Base-by-base conservation (phyloP, 1,139 yeast genomes). In the Magnusiomyces clavatus region DNA sequence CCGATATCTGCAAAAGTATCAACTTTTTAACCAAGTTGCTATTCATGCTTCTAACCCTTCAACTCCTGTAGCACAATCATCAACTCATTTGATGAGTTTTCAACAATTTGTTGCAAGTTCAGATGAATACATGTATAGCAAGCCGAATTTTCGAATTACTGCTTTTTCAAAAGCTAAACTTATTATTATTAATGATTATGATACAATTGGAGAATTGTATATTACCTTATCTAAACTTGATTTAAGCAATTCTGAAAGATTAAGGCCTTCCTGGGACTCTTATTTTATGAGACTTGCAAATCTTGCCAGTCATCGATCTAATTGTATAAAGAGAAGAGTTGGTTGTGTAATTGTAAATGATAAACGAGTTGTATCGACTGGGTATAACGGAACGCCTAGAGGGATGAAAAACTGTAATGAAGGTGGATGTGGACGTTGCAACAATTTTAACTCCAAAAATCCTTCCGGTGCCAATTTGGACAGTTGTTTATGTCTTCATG, bases 311-410 rank as follows among this genome's bases (percentile, higher is more conserved):
- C 74, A 83, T 51, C 73, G 99, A 58, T 83, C 95, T 38, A 94
- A 92, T 61, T 94, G 98, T 70, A 94, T 92, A 98, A 94, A 92
- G 67, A 75, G 98, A 54, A 76, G 96, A 54, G 98, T 92, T 1
- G 98, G 98, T 0, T 90, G 97, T 68, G 97, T 94, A 2, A 78
- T 92, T 35, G 97, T 88, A 1, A 77, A 90, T 51, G 94, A 87
- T 51, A 81, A 80, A 48, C 73, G 97, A 51, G 96, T 92, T 38
- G 77, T 94, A 36, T 95, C 98, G 1, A 92, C 98, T 0, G 99
- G 98, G 0, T 92, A 94, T 68, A 92, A 92, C 64, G 98, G 99
- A 1, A 92, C 99, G 0, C 97, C 98, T 12, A 76, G 96, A 43
- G 88, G 90, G 55, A 70, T 88, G 61, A 73, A 75, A 35, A 92